phyloP scores from a whole-genome alignment of 768 basidiomycete genomes.

The Serendipita indica region DNA sequence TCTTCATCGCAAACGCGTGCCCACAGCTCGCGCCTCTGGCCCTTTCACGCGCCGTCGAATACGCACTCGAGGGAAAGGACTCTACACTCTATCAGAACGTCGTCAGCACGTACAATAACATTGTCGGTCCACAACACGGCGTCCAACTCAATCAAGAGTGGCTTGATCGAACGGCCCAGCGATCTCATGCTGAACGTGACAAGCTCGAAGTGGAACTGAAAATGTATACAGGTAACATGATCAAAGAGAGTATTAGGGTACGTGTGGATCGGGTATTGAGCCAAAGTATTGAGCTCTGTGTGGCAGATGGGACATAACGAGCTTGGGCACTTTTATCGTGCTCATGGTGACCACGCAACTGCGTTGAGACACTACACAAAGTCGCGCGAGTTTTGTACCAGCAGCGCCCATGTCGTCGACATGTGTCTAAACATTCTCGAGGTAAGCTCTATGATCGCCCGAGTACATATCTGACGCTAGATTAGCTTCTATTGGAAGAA shows the following conservation, averaged over 20 bases:
- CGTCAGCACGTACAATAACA: conserved; percentile 19
- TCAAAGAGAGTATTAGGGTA: conserved; percentile 95
- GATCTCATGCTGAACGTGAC: conserved; percentile 57
- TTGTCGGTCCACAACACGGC: conserved; percentile 30
- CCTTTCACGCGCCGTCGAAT: conserved; percentile 46
- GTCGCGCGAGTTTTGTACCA: conserved; percentile 83
- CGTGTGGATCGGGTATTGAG: conserved; percentile 19
- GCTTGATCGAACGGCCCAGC: conserved; percentile 51
- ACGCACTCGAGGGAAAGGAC: conserved; percentile 57
- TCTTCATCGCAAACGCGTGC: conserved; percentile 47
- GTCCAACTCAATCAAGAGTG: conserved; percentile 49
- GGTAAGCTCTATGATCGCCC: neutral
- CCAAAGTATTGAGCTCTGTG: conserved; percentile 16
- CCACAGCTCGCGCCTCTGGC: conserved; percentile 62
- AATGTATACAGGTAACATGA: conserved; percentile 91
- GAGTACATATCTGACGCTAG: conserved; percentile 11
- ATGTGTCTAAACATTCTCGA: conserved; percentile 37
- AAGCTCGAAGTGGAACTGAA: conserved; percentile 89
- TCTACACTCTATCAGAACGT: conserved; percentile 23
- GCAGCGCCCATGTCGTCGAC: conserved; percentile 82
- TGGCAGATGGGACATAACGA: conserved; percentile 84
- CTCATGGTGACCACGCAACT: conserved; percentile 51
- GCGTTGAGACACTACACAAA: conserved; percentile 80
- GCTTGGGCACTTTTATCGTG: conserved; percentile 62
- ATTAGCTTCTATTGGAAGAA: conserved; percentile 74